Evolutionary conservation across 2,329 filamentous ascomycete species (phyloP).

Genomic region (Pseudofabraea citricarpa): DNA sequence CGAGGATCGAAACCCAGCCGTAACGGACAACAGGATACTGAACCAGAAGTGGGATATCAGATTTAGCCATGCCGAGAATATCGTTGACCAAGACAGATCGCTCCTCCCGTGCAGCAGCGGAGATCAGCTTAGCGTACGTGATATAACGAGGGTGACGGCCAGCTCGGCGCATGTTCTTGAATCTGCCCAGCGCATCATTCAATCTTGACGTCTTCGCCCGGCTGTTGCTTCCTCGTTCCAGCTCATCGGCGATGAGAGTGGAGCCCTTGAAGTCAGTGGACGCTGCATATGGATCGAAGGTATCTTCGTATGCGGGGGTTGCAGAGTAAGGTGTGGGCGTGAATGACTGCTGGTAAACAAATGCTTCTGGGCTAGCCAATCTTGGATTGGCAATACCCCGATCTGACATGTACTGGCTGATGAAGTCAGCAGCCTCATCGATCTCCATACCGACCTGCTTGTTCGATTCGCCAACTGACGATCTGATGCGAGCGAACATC

Average conservation of each 20-base stretch:
- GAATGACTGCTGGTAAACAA: constrained; percentile 40
- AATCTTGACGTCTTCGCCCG: constrained; percentile 59
- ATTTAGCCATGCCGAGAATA: constrained; percentile 81
- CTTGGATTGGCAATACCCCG: constrained; percentile 52
- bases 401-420: constrained; percentile 52
- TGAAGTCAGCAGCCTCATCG: constrained; percentile 76
- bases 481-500: constrained; percentile 83
- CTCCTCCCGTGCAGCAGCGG: constrained; percentile 78
- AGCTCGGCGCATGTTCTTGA: constrained; percentile 89
- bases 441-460: constrained; percentile 75
- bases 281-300: constrained; percentile 84
- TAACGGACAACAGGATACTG: constrained; percentile 87
- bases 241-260: constrained; percentile 79
- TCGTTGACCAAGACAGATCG: constrained; percentile 80
- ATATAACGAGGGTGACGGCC: constrained; percentile 93
- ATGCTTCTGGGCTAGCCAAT: constrained; percentile 41
- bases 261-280: constrained; percentile 93
- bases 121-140: constrained; percentile 93
- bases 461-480: constrained; percentile 43
- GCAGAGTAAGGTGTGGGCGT: constrained; percentile 48
- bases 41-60: constrained; percentile 78
- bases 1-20: constrained; percentile 93
- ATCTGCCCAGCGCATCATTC: constrained; percentile 74
- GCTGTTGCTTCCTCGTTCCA: constrained; percentile 75
- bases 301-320: constrained; percentile 66